Base-by-base conservation (phyloP, 768 basidiomycete species). In the Lactarius deliciosus region DNA sequence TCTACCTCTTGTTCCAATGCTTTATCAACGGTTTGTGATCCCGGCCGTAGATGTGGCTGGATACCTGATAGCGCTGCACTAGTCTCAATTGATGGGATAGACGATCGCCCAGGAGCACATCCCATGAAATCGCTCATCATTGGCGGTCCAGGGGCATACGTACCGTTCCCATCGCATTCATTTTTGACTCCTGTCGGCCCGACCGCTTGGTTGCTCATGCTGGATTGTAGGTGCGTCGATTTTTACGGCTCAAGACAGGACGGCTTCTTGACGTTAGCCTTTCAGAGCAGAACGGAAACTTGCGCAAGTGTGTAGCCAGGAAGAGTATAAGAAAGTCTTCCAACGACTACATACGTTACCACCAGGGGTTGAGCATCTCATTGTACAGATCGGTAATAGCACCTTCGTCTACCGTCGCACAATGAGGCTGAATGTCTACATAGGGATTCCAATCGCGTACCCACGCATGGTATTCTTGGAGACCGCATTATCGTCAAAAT, bases 391-490 rank as follows among this genome's bases (percentile, higher is more conserved):
- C 28, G 96, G 96, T 84, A 73, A 50, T 10, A 70, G 67, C 61
- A 40, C 25, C 5, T 63, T 63, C 11, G 38, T 3, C 25, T 25
- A 10, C 13, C 18, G 25, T 16, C 13, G 20, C 47, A 38, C 47
- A 9, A 16, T 30, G 18, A 28, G 41, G 57, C 28, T 72, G 25
- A 68, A 56, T 43, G 28, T 60, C 28, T 43, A 50, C 60, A 47
- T 62, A 88, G 88, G 87, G 1, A 85, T 92, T 61, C 91, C 90
- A 0, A 89, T 94, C 68, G 93, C 93, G 5, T 98, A 98, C 74
- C 96, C 96, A 36, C 89, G 96, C 60, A 88, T 95, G 87, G 91
- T 92, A 2, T 95, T 96, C 75, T 78, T 97, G 69, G 96, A 92
- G 75, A 79, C 77, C 28, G 84, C 89, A 9, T 77, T 98, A 32